Evolutionary conservation across 116 monocot genomes (phyloP).

Genomic region (Trichopus zeylanicus): DNA sequence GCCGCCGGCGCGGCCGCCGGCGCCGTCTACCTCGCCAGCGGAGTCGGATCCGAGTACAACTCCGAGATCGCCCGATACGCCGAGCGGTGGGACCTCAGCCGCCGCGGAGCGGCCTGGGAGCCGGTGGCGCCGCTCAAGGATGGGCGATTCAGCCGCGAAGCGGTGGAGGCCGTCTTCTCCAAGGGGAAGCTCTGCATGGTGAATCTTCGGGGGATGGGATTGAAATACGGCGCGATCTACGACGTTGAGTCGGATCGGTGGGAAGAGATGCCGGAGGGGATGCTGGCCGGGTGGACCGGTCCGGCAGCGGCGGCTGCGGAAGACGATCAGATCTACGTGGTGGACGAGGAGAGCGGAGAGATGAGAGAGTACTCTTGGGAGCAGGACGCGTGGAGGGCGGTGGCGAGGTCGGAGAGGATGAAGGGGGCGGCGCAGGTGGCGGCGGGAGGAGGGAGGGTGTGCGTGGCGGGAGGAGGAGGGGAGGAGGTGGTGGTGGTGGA

Average conservation of each 20-base stretch:
- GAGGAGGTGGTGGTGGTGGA: slow-evolving; percentile 31
- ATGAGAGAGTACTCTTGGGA: slow-evolving; percentile 49
- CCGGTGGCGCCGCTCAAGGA: slow-evolving; percentile 43
- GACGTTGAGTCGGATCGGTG: slow-evolving; percentile 33
- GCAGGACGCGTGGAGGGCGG: slow-evolving; percentile 43
- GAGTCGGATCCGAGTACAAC: slow-evolving; percentile 39
- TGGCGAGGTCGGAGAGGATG: slow-evolving; percentile 26
- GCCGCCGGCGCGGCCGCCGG: slow-evolving; percentile 28
- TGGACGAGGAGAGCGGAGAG: slow-evolving; percentile 35
- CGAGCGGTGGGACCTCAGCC: too few relatives aligned
- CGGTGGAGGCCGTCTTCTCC: slow-evolving; percentile 34
- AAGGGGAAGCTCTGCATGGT: slow-evolving; percentile 63
- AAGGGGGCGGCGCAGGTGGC: slow-evolving; percentile 42
- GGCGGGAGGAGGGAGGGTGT: slow-evolving; percentile 45
- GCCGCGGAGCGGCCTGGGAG: too few relatives aligned
- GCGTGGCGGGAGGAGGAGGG: slow-evolving; percentile 39
- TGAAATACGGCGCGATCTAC: slow-evolving; percentile 50
- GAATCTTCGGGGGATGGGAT: slow-evolving; percentile 26
- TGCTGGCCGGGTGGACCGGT: slow-evolving; percentile 71
- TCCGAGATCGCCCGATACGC: too few relatives aligned
- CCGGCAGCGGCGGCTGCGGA: slow-evolving; percentile 27
- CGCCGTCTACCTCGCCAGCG: slow-evolving; percentile 41
- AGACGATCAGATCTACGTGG: slow-evolving; percentile 29
- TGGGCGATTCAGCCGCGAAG: slow-evolving; percentile 62
- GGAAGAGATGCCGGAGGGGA: slow-evolving; percentile 66